Evolutionary conservation across 2,329 filamentous ascomycete genomes (phyloP), one percentile per base, ranked within the genome.

Genomic region (Alternaria brassicae): DNA sequence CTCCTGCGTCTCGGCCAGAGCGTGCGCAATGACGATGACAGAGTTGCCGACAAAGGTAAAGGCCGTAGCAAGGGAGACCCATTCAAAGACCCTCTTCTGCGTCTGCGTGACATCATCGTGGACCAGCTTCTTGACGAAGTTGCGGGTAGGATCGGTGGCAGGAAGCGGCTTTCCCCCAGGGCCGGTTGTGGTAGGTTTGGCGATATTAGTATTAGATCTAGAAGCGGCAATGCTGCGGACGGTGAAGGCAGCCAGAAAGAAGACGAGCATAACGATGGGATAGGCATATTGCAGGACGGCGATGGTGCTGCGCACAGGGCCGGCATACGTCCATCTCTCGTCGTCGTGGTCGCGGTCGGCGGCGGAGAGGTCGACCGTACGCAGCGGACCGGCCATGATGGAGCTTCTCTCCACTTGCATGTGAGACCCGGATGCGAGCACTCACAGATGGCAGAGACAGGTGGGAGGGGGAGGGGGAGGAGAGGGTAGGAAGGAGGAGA

Each of bases 111-210:
- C 88, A 67, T 87, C 84, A 60, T 79, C 79, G 63, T 79, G 76
- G 51, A 75, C 75, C 60, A 81, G 78, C 69, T 82, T 81, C 64
- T 81, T 81, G 74, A 82, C 72, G 57, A 73, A 69, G 71, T 77
- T 72, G 70, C 68, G 75, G 50, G 74, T 78, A 64, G 77, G 79
- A 69, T 79, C 81, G 72, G 78, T 87, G 74, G 88, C 90, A 60
- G 92, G 93, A 53, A 97, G 82, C 32, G 92, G 92, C 77, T 96
- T 93, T 67, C 93, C 94, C 56, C 92, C 93, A 1, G 93, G 93
- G n/a, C 93, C 93, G 53, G 84, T 88, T 65, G 86, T 84, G 60
- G 79, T 76, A 40, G 79, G 74, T 69, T 81, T 76, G 44, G 80
- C 76, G 62, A 78, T 77, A 62, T 81, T 79, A 67, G 80, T 80